Evolutionary conservation across 2,329 filamentous ascomycete species (phyloP).

Genomic region (Sarocladiaceae sp.): DNA sequence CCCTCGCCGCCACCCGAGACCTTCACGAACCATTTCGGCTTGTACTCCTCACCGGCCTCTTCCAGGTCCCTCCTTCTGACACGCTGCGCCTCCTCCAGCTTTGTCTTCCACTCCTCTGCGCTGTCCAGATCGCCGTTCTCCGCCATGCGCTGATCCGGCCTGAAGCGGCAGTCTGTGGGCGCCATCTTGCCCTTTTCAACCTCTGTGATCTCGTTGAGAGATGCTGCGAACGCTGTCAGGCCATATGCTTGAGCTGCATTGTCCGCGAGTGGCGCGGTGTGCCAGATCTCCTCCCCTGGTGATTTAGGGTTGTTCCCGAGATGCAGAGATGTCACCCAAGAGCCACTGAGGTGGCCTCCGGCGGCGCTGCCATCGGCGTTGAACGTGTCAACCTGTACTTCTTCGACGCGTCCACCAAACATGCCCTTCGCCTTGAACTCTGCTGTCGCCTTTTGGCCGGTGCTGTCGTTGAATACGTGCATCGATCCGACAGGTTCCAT

Average conservation of each 20-base stretch:
- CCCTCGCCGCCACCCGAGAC: slow-evolving; percentile 40
- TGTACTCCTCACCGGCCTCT: slow-evolving; percentile 65
- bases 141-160: slow-evolving; percentile 82
- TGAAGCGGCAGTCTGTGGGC: slow-evolving; percentile 75
- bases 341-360: slow-evolving; percentile 68
- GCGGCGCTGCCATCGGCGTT: slow-evolving; percentile 62
- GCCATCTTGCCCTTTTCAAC: slow-evolving; percentile 73
- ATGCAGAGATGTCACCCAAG: slow-evolving; percentile 75
- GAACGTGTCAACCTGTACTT: slow-evolving; percentile 73
- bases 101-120: slow-evolving; percentile 78
- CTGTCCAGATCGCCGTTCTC: slow-evolving; percentile 79
- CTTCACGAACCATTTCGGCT: slow-evolving; percentile 79
- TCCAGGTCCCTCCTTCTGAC: slow-evolving; percentile 71
- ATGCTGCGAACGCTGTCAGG: slow-evolving; percentile 79
- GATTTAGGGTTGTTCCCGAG: slow-evolving; percentile 59
- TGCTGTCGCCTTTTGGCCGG: slow-evolving; percentile 75
- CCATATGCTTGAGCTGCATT: slow-evolving; percentile 80
- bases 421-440: slow-evolving; percentile 95
- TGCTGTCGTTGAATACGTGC: slow-evolving; percentile 79
- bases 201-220: slow-evolving; percentile 80
- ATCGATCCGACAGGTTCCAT: slow-evolving; percentile 91
- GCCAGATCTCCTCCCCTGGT: slow-evolving; percentile 71
- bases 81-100: slow-evolving; percentile 82
- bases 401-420: slow-evolving; percentile 92
- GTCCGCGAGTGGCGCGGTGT: slow-evolving; percentile 70